Base-by-base conservation (phyloP, 768 basidiomycete genomes). In the Sistotremastrum suecicum region DNA sequence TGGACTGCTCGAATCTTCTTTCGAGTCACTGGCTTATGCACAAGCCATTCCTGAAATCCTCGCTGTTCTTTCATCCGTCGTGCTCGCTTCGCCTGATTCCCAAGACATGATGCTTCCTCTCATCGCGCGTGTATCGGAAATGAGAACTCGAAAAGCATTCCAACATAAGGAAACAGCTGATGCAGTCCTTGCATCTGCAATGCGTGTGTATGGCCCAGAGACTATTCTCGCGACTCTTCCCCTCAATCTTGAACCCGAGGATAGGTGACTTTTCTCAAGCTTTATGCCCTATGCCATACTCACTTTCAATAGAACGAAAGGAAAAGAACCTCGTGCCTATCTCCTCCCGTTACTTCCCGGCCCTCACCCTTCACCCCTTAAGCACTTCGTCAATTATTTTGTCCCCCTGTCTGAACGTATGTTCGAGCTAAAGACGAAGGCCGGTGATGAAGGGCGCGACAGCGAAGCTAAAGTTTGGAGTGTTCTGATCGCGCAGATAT, bases 401-500 rank as follows among this genome's bases (percentile, higher is more conserved):
- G 83, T 98, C 5, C 94, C 94, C 11, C 64, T 98, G 42, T 95
- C 91, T 41, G 92, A 97, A 61, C 72, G 79, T 11, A 81, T 98
- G 73, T 99, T 98, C 57, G 75, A 88, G 56, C 64, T 87, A 35
- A 85, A 92, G 57, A 78, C 84, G 49, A 79, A 73, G 10, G 84
- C 89, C 0, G 85, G 86, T 51, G 65, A 69, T 5, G 81, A 80
- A 45, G 76, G 74, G 8, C 76, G 79, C 35, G 73, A 72, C 43
- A 79, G 84, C 0, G 91, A 98, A 61, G 85, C 83, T 9, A 99
- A 98, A 63, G 80, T 98, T 35, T 99, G 90, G 88, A 84, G 78
- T 51, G 90, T 94, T 7, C 72, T 98, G 39, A 79, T 97, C 28
- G 80, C 82, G 7, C 95, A 99, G 61, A 77, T 94, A 12, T 99